Base-by-base conservation (phyloP, 441 rosid species). In the Isatis lusitanica region DNA sequence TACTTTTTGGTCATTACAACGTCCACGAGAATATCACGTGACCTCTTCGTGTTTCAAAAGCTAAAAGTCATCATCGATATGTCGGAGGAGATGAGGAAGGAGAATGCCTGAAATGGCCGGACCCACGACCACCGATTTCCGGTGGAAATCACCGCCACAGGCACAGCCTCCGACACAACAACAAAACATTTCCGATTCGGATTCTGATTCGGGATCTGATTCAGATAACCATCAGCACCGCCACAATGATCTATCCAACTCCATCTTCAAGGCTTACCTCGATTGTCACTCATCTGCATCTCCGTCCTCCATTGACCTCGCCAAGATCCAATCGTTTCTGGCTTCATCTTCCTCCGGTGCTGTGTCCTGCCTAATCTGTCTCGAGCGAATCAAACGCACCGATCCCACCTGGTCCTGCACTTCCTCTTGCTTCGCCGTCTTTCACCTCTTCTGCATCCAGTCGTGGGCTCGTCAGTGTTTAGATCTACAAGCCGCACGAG, bases 371-470 rank as follows among this genome's bases (percentile, higher is more conserved):
- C 92, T 94, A 50, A 92, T 92, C n/a, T 94, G 98, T 75, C 97
- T 94, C 79, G 97, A 92, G 43, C 91, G 97, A 16, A 90, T 89
- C 82, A 81, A 82, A 26, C 87, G 83, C 59, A 81, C 97, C 35
- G 93, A 94, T 70, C 96, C 96, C 6, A 87, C 94, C 12, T 94
- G 97, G 97, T 90, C 97, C 60, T 94, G 98, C 78, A 79, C 87
- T 63, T 83, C 92, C 51, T 77, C 86, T 55, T 92, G 98, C 83
- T 89, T 80, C 87, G 87, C 84, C 36, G 84, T 92, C 56, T 90
- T 92, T 79, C 97, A 94, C 82, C 94, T 94, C 61, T 35, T 83
- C 77, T 92, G 98, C 66, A 89, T 92, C 83, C 97, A 92, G 16
- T 90, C 93, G 66, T 90, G 97, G 98, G 91, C 97, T n/a, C 93